A percentile compares a stretch with the other conserved stretches of the same genome.
Conservation (phyloP, 1,139 yeast species). For the Saccharomyces hybrid region DNA sequence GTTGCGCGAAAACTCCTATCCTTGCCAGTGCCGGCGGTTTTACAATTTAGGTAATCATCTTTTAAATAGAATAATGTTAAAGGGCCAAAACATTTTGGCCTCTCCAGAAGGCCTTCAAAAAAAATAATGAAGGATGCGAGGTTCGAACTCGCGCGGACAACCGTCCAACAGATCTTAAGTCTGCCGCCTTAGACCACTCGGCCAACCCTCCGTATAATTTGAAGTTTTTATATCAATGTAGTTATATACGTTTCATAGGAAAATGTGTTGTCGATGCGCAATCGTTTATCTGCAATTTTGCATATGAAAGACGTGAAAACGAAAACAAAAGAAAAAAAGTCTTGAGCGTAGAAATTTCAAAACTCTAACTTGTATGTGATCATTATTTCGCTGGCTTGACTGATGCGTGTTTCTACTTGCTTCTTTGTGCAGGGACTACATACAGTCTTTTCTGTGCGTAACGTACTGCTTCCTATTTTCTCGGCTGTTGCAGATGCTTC, state of each 20-base stretch:
- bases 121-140: constrained; percentile 68
- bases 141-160: constrained; percentile 81
- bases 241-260: background rate
- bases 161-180: constrained; percentile 10
- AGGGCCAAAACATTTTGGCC: background rate
- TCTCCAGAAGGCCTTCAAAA: constrained; percentile 14
- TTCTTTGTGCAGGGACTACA: constrained; percentile 1
- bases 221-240: background rate
- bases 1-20: background rate
- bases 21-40: background rate
- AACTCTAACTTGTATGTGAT: background rate
- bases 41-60: background rate
- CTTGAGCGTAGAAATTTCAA: background rate
- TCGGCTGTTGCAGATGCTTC: background rate
- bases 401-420: background rate
- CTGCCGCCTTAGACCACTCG: constrained; percentile 11
- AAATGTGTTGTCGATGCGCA: background rate
- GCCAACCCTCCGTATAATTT: constrained; percentile 6
- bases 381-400: background rate
- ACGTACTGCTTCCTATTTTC: background rate
- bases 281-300: background rate
- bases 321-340: background rate
- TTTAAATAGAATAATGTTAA: background rate
- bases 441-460: background rate
- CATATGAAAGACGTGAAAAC: background rate